Conservation (phyloP, 306 rosid genomes). For the Glycine soja region DNA sequence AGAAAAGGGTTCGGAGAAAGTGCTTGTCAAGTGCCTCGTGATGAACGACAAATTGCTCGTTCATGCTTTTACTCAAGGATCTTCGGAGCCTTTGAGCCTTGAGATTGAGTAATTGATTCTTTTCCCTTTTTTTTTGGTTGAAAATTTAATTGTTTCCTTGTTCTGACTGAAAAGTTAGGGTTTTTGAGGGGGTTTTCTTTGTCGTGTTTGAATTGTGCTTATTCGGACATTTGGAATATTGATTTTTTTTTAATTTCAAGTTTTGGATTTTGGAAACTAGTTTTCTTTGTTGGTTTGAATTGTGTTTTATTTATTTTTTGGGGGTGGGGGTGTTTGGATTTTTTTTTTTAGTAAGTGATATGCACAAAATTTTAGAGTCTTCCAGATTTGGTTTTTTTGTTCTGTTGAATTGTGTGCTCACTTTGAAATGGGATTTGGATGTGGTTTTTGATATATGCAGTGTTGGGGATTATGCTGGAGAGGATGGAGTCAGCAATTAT, state of each 20-base stretch:
- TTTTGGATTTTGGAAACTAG: conserved; percentile 4
- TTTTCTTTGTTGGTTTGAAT: conserved; percentile 29
- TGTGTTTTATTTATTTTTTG: neutral
- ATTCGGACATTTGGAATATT: neutral
- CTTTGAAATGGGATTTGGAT: neutral
- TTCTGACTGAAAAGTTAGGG: neutral
- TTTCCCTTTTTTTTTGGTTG: neutral
- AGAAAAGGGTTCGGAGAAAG: conserved; percentile 70
- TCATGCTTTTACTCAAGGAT: conserved; percentile 65
- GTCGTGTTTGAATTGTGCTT: neutral
- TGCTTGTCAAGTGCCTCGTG: conserved; percentile 81
- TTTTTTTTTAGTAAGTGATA: neutral
- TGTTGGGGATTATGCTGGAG: conserved; percentile 68
- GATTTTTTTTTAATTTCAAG: neutral
- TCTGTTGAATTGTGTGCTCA: conserved; percentile 32
- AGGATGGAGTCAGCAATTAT: conserved; percentile 66
- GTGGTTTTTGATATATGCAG: conserved; percentile 50
- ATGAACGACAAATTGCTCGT: conserved; percentile 70
- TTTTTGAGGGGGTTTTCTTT: neutral
- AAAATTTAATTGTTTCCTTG: neutral
- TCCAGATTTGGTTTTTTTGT: conserved; percentile 1
- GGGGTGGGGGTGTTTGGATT: neutral
- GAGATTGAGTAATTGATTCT: conserved; percentile 63
- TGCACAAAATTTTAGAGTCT: neutral
- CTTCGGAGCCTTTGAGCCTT: conserved; percentile 66